phyloP scores from a whole-genome alignment of 2,329 filamentous ascomycete genomes.

The Amauroascus niger region DNA sequence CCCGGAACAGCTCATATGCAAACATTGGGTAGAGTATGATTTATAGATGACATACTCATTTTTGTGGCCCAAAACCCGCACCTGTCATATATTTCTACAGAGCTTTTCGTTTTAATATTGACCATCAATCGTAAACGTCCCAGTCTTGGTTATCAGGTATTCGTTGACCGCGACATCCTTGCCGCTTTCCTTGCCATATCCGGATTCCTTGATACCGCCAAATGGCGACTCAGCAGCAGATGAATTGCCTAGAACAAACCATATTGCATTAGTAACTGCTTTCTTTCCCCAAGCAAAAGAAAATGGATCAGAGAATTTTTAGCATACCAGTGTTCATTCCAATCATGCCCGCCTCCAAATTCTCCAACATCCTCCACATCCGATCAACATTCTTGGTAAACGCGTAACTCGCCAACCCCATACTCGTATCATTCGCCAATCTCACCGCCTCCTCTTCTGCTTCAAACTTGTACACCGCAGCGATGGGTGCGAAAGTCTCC shows the following conservation, averaged over 20 bases:
- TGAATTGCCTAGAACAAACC: conserved; percentile 42
- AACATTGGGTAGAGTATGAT: too few species aligned
- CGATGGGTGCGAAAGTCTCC: conserved; percentile 57
- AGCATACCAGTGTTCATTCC: conserved; percentile 50
- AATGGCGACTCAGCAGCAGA: conserved; percentile 58
- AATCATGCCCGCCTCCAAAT: conserved; percentile 60
- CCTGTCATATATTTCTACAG: not conserved
- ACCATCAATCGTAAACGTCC: conserved; percentile 51
- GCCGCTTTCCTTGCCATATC: conserved; percentile 58
- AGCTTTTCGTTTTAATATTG: conserved; percentile 37
- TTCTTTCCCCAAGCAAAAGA: not conserved
- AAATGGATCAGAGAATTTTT: not conserved
- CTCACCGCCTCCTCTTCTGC: conserved; percentile 55
- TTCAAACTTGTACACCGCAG: conserved; percentile 55
- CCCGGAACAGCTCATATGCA: too few species aligned
- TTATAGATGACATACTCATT: not conserved
- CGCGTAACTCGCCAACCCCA: conserved; percentile 58
- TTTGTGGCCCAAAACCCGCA: not conserved
- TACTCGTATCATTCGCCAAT: conserved; percentile 52
- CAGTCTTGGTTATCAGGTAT: conserved; percentile 56
- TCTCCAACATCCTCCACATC: conserved; percentile 56
- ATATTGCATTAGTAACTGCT: not conserved
- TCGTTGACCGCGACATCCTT: conserved; percentile 57
- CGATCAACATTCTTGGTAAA: conserved; percentile 61
- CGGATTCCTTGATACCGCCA: conserved; percentile 58